phyloP scores from a whole-genome alignment of 139 green algal genomes.

The Marvania coccoides region DNA sequence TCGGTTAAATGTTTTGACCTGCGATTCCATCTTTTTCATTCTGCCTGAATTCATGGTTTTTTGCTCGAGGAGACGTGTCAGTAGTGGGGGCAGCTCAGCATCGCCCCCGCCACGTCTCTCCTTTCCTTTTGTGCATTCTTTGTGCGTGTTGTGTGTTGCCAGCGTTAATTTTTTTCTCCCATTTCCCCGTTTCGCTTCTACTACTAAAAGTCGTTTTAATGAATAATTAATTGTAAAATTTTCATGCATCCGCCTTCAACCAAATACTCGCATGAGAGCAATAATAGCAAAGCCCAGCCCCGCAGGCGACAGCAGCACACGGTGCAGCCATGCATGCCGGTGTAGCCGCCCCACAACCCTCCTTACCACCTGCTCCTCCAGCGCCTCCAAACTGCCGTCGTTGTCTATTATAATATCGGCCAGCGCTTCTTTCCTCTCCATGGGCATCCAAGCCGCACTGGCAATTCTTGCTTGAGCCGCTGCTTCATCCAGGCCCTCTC shows the following conservation, averaged over 20 bases:
- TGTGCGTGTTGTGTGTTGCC: too few species aligned
- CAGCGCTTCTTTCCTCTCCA: constrained; percentile 39
- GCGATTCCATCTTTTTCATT: too few species aligned
- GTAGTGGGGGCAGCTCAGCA: neutral
- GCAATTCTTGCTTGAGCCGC: constrained; percentile 40
- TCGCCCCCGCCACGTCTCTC: neutral
- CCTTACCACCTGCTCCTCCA: constrained; percentile 5
- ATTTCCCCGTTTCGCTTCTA: neutral
- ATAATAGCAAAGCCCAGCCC: constrained; percentile 1
- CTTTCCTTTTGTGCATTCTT: too few species aligned
- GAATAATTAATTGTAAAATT: constrained; percentile 2
- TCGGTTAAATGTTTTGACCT: too few species aligned
- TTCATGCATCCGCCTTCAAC: neutral
- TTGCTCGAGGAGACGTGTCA: neutral
- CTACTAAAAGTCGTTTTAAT: too few species aligned
- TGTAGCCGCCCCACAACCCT: neutral
- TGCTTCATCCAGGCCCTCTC: constrained; percentile 36
- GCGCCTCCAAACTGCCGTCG: constrained; percentile 21
- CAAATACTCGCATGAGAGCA: neutral
- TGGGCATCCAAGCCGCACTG: constrained; percentile 52
- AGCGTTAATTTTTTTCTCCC: neutral
- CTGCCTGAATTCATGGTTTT: too few species aligned
- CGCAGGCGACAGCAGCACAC: constrained; percentile 9
- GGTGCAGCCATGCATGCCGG: constrained; percentile 9
- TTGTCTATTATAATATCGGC: constrained; percentile 59